phyloP scores from a whole-genome alignment of 331 rosid genomes.

The Quercus tomentella region DNA sequence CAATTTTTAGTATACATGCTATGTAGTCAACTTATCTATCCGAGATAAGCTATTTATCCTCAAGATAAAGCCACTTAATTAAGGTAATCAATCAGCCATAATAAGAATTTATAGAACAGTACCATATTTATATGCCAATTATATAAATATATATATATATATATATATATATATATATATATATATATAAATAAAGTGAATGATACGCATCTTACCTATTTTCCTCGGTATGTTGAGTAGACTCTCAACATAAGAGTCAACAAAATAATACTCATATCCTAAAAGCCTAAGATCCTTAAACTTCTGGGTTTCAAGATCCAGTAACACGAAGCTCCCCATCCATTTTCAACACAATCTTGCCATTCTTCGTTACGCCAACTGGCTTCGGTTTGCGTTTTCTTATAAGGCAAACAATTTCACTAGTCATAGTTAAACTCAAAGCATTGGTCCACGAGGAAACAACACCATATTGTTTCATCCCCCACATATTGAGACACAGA shows the following conservation, averaged over 20 bases:
- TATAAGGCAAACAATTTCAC: background rate
- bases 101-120: no score
- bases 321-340: background rate
- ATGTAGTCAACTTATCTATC: no score
- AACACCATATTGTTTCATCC: constrained; percentile 19
- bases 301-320: background rate
- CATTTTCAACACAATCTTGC: background rate
- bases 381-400: no score
- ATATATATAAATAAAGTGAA: no score
- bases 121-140: no score
- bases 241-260: background rate
- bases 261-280: background rate
- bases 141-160: no score
- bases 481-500: constrained; percentile 12
- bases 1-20: no score
- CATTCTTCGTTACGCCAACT: background rate
- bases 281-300: background rate
- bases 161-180: no score
- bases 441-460: constrained; percentile 23
- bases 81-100: no score
- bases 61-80: no score
- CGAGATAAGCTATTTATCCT: no score
- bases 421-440: background rate
- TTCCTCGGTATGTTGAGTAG: background rate
- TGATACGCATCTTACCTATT: no score